Evolutionary conservation across 2,329 filamentous ascomycete genomes (phyloP), one percentile per base, ranked within the genome.

Genomic region (Exophiala spinifera): DNA sequence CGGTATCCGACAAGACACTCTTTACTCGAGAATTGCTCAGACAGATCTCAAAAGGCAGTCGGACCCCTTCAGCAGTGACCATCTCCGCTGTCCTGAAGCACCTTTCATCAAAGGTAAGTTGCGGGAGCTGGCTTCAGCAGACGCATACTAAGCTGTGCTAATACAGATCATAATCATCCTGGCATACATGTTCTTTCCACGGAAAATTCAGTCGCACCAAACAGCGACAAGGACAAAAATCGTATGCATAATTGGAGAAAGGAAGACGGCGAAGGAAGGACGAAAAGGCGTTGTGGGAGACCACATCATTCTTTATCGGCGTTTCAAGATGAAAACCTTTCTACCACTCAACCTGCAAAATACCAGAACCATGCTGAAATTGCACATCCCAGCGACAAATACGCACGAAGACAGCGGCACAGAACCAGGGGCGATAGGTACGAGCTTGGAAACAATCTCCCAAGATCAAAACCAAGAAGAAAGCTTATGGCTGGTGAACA

Each of bases 361-460:
- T n/a, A 20, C 21, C 19, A 44, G n/a, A 10, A 44, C n/a, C n/a
- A 15, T 4, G 2, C n/a, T n/a, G 15, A 23, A n/a, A 37, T 45
- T 11, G 10, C 37, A 37, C 60, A 63, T 44, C 46, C 52, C 2
- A 34, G 50, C 25, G 23, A 46, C 11, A 59, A 63, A 34, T 63
- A 63, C 51, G 59, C 57, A 31, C 60, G 57, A 49, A 54, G 56
- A 17, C 51, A 31, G 20, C 56, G 62, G 36, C 50, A 58, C 39
- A 63, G 53, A 43, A 65, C 62, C 11, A 60, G 39, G 54, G 28
- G 28, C 3, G 55, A 64, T 39, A 63, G 43, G 51, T 64, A 63
- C 44, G 55, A 64, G 8, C 57, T 54, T 45, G 62, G 60, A 39
- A 43, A 48, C 17, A n/a, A 14, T 5, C 33, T 44, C 31, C 28